phyloP scores from a whole-genome alignment of 345 rosid species.

The Odontarrhena argentea region DNA sequence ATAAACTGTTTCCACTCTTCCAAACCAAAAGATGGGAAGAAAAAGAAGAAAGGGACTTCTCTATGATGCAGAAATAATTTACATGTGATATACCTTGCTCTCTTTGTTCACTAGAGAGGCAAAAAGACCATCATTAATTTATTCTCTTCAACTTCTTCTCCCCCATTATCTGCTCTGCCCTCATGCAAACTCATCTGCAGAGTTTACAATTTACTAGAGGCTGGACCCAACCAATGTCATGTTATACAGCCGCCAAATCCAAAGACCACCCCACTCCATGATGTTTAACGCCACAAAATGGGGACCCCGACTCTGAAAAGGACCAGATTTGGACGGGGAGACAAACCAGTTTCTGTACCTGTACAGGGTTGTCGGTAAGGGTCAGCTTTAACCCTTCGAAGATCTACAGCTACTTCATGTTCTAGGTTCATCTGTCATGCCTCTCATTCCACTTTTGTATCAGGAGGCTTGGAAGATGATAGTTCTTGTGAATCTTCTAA shows the following conservation, averaged over 20 bases:
- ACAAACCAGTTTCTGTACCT: slow-evolving; percentile 52
- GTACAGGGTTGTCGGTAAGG: slow-evolving; percentile 65
- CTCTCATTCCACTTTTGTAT: slow-evolving; percentile 69
- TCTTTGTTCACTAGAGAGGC: slow-evolving; percentile 21
- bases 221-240: slow-evolving; percentile 22
- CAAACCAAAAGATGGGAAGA: slow-evolving; percentile 33
- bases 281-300: slow-evolving; percentile 29
- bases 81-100: slow-evolving; percentile 32
- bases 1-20: slow-evolving; percentile 39
- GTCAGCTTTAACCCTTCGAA: slow-evolving; percentile 59
- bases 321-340: background rate
- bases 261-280: slow-evolving; percentile 20
- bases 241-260: slow-evolving; percentile 35
- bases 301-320: slow-evolving; percentile 18
- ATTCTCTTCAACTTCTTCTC: slow-evolving; percentile 27
- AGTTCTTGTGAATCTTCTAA: slow-evolving; percentile 62
- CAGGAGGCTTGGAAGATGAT: slow-evolving; percentile 60
- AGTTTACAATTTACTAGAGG: slow-evolving; percentile 26
- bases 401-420: slow-evolving; percentile 49
- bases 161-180: slow-evolving; percentile 23
- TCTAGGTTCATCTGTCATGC: slow-evolving; percentile 46
- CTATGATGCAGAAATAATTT: slow-evolving; percentile 38
- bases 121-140: slow-evolving; percentile 22
- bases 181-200: slow-evolving; percentile 29
- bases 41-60: slow-evolving; percentile 24